Evolutionary conservation across 108 stramenopile genomes (phyloP).

Genomic region (Stephanodiscus minutulus): DNA sequence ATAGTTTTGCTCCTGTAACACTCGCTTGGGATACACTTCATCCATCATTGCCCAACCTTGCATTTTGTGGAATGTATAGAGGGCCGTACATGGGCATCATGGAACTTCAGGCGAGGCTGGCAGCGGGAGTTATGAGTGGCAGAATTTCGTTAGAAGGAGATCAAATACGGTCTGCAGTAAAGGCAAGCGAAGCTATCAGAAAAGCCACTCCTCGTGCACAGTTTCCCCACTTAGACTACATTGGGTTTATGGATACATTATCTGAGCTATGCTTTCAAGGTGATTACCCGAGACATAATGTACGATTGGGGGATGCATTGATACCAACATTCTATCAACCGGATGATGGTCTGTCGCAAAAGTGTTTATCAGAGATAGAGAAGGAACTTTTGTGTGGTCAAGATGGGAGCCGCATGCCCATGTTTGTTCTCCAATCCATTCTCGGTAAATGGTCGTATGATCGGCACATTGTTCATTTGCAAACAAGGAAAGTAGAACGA

Average conservation of each 20-base stretch:
- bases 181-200: constrained; percentile 48
- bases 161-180: constrained; percentile 41
- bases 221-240: constrained; percentile 69
- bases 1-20: constrained; percentile 55
- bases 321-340: constrained; percentile 64
- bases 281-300: constrained; percentile 20
- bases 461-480: constrained; percentile 60
- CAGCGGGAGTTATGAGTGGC: constrained; percentile 51
- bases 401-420: constrained; percentile 57
- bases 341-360: constrained; percentile 30
- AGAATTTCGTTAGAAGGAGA: constrained; percentile 22
- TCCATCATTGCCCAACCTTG: constrained; percentile 61
- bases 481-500: constrained; percentile 30
- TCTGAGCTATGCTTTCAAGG: constrained; percentile 24
- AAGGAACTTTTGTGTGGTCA: constrained; percentile 39
- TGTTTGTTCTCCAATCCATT: constrained; percentile 51
- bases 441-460: constrained; percentile 66
- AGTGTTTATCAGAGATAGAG: constrained; percentile 30
- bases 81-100: constrained; percentile 73
- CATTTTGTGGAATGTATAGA: constrained; percentile 72
- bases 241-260: constrained; percentile 64
- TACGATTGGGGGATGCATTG: constrained; percentile 46
- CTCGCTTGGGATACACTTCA: constrained; percentile 58
- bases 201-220: constrained; percentile 52
- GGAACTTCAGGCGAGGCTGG: constrained; percentile 67